Base-by-base conservation (phyloP, 2,329 filamentous ascomycete genomes). In the Sporothrix variecibatus region DNA sequence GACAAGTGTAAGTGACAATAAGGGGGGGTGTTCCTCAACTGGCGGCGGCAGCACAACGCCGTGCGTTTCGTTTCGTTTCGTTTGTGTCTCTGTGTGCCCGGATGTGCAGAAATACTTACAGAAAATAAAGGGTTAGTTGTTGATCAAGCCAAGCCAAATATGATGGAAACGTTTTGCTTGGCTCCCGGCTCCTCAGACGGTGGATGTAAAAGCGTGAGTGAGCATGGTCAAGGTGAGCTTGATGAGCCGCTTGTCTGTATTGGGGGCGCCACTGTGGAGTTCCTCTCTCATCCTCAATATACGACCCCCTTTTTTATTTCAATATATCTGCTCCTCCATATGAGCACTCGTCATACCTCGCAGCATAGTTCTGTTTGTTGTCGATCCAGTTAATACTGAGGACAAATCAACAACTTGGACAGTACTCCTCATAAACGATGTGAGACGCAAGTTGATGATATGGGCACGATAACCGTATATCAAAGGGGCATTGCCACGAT, bases 181-280 rank as follows among this genome's bases (percentile, higher is more conserved):
- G 31, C 60, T 40, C 8, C 31, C 31, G 58, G 60, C 60, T 64
- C 60, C 23, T 64, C 34, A 15, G 6, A 60, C 12, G 28, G 43
- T 28, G 53, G n/a, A 58, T n/a, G 20, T n/a, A 9, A n/a, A 64
- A 34, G 34, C 34, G 34, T 34, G 20, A 38, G 31, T 31, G 34
- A 40, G n/a, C 60, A 65, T 65, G 38, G 11, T 56, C 34, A 65
- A 60, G 20, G 31, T 64, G 60, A 64, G 60, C 51, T 23, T 23
- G 51, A 23, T 53, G 23, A 53, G 51, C 20, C 7, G 51, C 20
- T 3, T 6, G 51, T n/a, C 17, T n/a, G 60, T 7, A 23, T n/a
- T 43, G 34, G 60, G 38, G 34, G 60, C 34, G 60, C 9, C 60
- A 43, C n/a, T 65, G 60, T 64, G n/a, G 60, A 23, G 60, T 43